A percentile compares a stretch with the other conserved stretches of the same genome.
Evolutionary conservation across 331 rosid genomes (phyloP).

Genomic region (Rosa hybrid): DNA sequence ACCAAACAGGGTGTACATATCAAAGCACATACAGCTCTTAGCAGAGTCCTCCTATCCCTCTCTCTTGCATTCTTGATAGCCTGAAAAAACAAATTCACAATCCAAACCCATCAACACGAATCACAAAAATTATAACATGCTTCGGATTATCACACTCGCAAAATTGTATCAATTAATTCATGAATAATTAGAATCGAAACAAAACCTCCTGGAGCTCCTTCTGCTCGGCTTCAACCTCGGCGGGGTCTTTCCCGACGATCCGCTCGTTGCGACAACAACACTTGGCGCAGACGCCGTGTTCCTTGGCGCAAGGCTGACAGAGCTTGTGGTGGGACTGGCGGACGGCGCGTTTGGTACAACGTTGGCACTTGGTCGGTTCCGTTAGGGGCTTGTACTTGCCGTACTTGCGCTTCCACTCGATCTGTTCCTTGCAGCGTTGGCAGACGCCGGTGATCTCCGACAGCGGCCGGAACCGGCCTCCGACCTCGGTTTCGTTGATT

Average conservation of each 20-base stretch:
- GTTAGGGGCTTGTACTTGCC: slow-evolving; percentile 86
- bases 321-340: slow-evolving; percentile 95
- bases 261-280: slow-evolving; percentile 58
- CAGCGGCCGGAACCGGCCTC: slow-evolving; percentile 74
- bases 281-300: slow-evolving; percentile 85
- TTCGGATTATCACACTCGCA: too few relatives aligned
- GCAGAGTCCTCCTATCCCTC: slow-evolving; percentile 70
- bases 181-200: not conserved
- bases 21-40: slow-evolving; percentile 74
- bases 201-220: slow-evolving; percentile 81
- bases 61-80: slow-evolving; percentile 85
- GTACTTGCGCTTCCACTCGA: slow-evolving; percentile 94
- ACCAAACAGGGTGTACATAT: not conserved
- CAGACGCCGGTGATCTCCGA: slow-evolving; percentile 89
- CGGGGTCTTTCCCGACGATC: slow-evolving; percentile 78
- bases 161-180: too few relatives aligned
- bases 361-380: slow-evolving; percentile 86
- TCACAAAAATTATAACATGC: not conserved
- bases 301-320: slow-evolving; percentile 88
- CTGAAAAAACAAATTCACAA: slow-evolving; percentile 32
- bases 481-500: slow-evolving; percentile 93
- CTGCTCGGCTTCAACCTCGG: slow-evolving; percentile 89
- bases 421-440: slow-evolving; percentile 86
- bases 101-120: slow-evolving; percentile 25
- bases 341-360: slow-evolving; percentile 76